These are phyloP conservation scores for Exserohilum rostratum DNA, from an alignment of 2,329 filamentous ascomycete species.

Conservation along the genomic window DNA sequence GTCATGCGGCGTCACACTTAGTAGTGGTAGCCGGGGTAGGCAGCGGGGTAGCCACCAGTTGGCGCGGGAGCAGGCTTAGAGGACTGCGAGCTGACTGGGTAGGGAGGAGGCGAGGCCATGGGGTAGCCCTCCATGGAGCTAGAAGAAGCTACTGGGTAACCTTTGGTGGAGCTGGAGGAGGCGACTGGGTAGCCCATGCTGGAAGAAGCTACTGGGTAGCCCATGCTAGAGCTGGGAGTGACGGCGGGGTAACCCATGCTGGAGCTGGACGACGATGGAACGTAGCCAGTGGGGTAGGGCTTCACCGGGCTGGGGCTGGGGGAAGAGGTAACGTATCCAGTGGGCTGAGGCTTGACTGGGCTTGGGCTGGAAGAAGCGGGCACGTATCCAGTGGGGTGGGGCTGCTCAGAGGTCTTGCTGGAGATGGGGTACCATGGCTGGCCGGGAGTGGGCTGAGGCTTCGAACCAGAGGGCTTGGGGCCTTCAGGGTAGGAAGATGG, in stretches of 20 bases:
- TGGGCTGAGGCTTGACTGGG: background rate
- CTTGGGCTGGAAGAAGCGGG: slow-evolving; percentile 27
- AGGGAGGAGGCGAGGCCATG: background rate
- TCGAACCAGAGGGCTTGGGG: slow-evolving; percentile 20
- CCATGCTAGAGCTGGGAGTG: too few species aligned
- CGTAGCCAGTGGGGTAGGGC: slow-evolving; percentile 17
- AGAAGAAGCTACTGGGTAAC: background rate
- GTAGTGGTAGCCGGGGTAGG: slow-evolving; percentile 14
- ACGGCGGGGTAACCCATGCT: too few species aligned
- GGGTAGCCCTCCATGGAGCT: background rate
- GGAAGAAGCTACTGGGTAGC: background rate
- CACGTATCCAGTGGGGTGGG: slow-evolving; percentile 25
- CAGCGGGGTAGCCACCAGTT: slow-evolving; percentile 5
- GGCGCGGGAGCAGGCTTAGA: slow-evolving; percentile 17
- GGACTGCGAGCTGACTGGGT: slow-evolving; percentile 3
- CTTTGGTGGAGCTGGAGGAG: background rate
- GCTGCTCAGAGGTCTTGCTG: slow-evolving; percentile 2
- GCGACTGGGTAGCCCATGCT: background rate
- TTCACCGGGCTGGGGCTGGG: background rate
- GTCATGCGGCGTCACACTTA: slow-evolving; percentile 1
- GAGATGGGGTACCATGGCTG: background rate
- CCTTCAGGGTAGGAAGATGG: slow-evolving; percentile 13
- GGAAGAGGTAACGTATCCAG: slow-evolving; percentile 2
- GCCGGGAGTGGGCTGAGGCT: background rate
- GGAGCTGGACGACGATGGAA: slow-evolving; percentile 26